These are phyloP conservation scores for Neurospora cerealis DNA, from an alignment of 495 filamentous ascomycete species.

Conservation along the genomic window DNA sequence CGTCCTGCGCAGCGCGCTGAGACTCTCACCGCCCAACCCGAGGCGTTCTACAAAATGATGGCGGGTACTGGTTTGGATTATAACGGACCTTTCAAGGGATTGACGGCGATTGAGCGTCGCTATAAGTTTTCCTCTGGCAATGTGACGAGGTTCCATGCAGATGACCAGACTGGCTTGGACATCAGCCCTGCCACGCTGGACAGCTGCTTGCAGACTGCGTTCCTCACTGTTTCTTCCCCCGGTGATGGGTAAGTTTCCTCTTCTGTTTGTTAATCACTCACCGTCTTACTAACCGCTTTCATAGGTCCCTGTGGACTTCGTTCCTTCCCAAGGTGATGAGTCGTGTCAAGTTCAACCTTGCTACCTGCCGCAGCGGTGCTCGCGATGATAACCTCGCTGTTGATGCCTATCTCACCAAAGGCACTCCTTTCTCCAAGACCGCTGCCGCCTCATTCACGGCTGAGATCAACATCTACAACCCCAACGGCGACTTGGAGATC, in stretches of 20 bases:
- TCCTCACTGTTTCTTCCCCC: constrained; percentile 34
- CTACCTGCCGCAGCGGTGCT: constrained; percentile 14
- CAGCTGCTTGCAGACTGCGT: constrained; percentile 34
- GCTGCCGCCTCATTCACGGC: constrained; percentile 24
- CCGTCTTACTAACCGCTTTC: neutral
- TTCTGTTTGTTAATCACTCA: neutral
- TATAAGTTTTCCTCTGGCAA: constrained; percentile 35
- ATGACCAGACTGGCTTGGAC: constrained; percentile 23
- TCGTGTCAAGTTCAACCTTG: constrained; percentile 29
- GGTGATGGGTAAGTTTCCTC: constrained; percentile 21
- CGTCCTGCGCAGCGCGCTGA: constrained; percentile 18
- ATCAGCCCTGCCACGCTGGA: constrained; percentile 42
- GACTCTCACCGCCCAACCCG: constrained; percentile 22
- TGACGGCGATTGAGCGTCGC: constrained; percentile 29
- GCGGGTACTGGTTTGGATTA: constrained; percentile 30
- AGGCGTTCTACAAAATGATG: constrained; percentile 39
- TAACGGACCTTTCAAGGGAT: constrained; percentile 30
- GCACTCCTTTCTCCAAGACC: constrained; percentile 11
- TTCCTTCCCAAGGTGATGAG: constrained; percentile 32
- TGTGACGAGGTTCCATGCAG: constrained; percentile 20
- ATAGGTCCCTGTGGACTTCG: constrained; percentile 29
- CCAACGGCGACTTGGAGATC: constrained; percentile 24
- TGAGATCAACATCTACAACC: constrained; percentile 30
- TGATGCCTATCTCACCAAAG: constrained; percentile 24
- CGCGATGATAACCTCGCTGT: constrained; percentile 18